Base-by-base conservation (phyloP, 2,329 filamentous ascomycete genomes). In the Corniculantispora saksenae region DNA sequence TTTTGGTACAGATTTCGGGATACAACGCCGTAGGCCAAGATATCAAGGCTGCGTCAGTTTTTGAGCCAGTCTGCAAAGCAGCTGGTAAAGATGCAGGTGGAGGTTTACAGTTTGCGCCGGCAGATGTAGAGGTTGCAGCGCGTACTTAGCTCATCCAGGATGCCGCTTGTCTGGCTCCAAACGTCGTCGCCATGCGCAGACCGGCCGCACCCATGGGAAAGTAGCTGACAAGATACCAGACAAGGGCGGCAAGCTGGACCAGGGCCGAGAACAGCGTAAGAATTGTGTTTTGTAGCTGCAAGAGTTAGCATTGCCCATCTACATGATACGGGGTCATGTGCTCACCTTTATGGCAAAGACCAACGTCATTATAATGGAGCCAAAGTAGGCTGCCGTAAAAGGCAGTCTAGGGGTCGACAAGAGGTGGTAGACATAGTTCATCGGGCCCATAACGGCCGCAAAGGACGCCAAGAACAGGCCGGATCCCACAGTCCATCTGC, bases 171-270 rank as follows among this genome's bases (percentile, higher is more conserved):
- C 89, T 90, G 23, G 91, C 92, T 25, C 94, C 95, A 74, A 97
- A 95, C 3, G 88, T 89, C 51, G 93, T 92, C 65, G 93, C 93
- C 70, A 97, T 87, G 66, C 94, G 90, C 69, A 99, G 81, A 50
- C 95, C 93, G 63, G 90, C 91, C 65, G 91, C 92, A 48, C 95
- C 95, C 94, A 98, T 97, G 29, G 95, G 95, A 73, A 98, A 98
- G 78, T 99, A 99, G 79, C 92, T 97, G 77, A 98, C 89, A 55
- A 97, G 84, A 80, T 98, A 98, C 94, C 94, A 98, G 55, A 92
- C 69, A 69, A 98, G 82, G 68, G 91, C 91, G 61, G 89, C 89
- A 63, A 98, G 83, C 77, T 99, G 95, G 70, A 94, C 81, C 66
- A 97, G 84, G 67, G 92, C 89, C 25, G 93, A 91, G 68, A 97